phyloP scores from a whole-genome alignment of 768 basidiomycete species.

The Kwoniella europaea region DNA sequence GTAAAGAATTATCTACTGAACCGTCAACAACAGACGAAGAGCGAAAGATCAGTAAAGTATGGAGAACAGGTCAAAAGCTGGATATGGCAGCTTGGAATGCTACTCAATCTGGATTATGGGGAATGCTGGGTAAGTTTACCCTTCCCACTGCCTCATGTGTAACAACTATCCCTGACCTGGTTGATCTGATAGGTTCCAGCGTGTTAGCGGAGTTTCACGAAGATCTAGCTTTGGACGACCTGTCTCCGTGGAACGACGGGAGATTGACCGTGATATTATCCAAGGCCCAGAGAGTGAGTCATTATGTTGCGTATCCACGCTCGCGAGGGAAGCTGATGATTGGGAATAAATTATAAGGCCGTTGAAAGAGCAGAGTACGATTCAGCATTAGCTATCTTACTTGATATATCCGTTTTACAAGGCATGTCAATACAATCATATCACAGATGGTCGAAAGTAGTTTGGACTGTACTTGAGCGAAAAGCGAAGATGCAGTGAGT shows the following conservation, averaged over 20 bases:
- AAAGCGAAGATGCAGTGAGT: slow-evolving; percentile 42
- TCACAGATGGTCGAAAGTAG: slow-evolving; percentile 42
- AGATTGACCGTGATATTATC: slow-evolving; percentile 40
- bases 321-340: background rate
- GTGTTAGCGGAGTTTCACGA: slow-evolving; percentile 45
- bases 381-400: slow-evolving; percentile 37
- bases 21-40: slow-evolving; percentile 15
- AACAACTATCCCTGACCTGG: background rate
- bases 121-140: slow-evolving; percentile 39
- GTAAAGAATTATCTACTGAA: slow-evolving; percentile 16
- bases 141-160: background rate
- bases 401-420: slow-evolving; percentile 24
- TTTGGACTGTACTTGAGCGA: slow-evolving; percentile 46
- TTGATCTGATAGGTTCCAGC: slow-evolving; percentile 27
- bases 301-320: too few species aligned
- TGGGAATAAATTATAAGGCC: slow-evolving; percentile 14
- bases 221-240: slow-evolving; percentile 37
- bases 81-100: slow-evolving; percentile 44
- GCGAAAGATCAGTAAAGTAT: slow-evolving; percentile 21
- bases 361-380: slow-evolving; percentile 30
- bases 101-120: slow-evolving; percentile 51
- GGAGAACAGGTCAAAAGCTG: slow-evolving; percentile 26
- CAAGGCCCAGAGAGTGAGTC: slow-evolving; percentile 46
- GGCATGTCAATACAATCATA: slow-evolving; percentile 41
- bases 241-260: slow-evolving; percentile 23